These are phyloP conservation scores for Ajuga chamaepitys DNA, from an alignment of 257 asterid genomes.

Conservation along the genomic window DNA sequence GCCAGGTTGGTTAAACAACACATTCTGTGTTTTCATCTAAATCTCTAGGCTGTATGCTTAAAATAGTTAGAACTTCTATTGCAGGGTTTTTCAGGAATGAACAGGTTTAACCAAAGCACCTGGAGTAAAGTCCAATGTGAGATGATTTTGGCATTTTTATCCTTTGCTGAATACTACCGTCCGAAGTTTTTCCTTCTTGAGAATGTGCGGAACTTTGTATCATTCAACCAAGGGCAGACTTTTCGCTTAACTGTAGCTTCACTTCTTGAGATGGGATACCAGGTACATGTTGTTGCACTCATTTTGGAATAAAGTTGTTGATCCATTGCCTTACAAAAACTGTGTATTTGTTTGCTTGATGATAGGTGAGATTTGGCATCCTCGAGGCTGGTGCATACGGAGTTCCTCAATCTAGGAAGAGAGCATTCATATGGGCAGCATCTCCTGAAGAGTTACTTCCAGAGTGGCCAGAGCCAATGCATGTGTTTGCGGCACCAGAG, in stretches of 20 bases:
- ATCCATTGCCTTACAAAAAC: background rate
- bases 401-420: constrained; percentile 89
- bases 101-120: constrained; percentile 80
- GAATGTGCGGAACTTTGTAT: constrained; percentile 89
- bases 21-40: background rate
- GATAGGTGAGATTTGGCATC: constrained; percentile 81
- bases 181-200: constrained; percentile 90
- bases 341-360: constrained; percentile 8
- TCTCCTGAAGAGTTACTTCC: constrained; percentile 87
- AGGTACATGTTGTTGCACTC: constrained; percentile 37
- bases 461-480: constrained; percentile 99
- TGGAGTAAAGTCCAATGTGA: constrained; percentile 99
- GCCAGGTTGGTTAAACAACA: constrained; percentile 59
- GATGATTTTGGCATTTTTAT: constrained; percentile 90
- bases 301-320: background rate
- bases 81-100: constrained; percentile 98
- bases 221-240: constrained; percentile 96
- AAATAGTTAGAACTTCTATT: constrained; percentile 18
- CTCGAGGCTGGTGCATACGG: constrained; percentile 98
- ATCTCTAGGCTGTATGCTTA: constrained; percentile 8
- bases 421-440: constrained; percentile 99
- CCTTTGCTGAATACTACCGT: constrained; percentile 91
- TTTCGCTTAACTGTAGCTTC: constrained; percentile 85
- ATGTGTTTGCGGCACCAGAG: constrained; percentile 83
- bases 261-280: constrained; percentile 96